Conservation (phyloP, 2,329 filamentous ascomycete genomes). For the Endocalyx cinctus region DNA sequence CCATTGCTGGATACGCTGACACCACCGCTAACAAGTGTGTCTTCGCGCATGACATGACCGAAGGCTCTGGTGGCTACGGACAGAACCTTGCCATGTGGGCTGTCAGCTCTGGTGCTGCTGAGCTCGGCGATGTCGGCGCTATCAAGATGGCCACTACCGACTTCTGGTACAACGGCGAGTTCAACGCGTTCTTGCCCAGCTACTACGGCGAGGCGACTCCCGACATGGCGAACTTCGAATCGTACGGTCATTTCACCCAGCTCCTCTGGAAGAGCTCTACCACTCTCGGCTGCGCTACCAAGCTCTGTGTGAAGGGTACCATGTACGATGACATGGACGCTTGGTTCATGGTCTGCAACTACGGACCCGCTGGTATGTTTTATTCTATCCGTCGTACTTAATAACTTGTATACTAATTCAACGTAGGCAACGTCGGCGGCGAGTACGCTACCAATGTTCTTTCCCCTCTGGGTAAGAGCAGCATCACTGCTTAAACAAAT, state of each 20-base stretch:
- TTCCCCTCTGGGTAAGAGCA: conserved; percentile 31
- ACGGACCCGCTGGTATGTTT: conserved; percentile 64
- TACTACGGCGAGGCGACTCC: conserved; percentile 59
- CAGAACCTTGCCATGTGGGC: conserved; percentile 81
- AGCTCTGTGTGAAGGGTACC: conserved; percentile 48
- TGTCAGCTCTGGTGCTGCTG: conserved; percentile 30
- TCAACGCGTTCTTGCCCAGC: conserved; percentile 47
- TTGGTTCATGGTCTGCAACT: conserved; percentile 89
- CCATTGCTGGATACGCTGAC: conserved; percentile 59
- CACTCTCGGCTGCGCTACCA: conserved; percentile 58
- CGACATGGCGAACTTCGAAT: conserved; percentile 56
- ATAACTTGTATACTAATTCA: background rate
- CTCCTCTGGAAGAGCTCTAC: conserved; percentile 64
- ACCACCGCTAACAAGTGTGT: conserved; percentile 62
- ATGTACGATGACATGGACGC: conserved; percentile 45
- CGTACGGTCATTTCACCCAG: conserved; percentile 73
- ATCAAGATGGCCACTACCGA: conserved; percentile 68
- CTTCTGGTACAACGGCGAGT: conserved; percentile 85
- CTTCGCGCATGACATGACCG: conserved; percentile 68
- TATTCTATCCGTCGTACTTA: background rate
- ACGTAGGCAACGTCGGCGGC: conserved; percentile 48
- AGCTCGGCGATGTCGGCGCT: conserved; percentile 48
- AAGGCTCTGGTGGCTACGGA: conserved; percentile 66
- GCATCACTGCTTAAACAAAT: conserved; percentile 21
- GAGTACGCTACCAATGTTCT: conserved; percentile 47